Conservation (phyloP, 371 early-diverging fungal species). For the Rhizomucor miehei region DNA sequence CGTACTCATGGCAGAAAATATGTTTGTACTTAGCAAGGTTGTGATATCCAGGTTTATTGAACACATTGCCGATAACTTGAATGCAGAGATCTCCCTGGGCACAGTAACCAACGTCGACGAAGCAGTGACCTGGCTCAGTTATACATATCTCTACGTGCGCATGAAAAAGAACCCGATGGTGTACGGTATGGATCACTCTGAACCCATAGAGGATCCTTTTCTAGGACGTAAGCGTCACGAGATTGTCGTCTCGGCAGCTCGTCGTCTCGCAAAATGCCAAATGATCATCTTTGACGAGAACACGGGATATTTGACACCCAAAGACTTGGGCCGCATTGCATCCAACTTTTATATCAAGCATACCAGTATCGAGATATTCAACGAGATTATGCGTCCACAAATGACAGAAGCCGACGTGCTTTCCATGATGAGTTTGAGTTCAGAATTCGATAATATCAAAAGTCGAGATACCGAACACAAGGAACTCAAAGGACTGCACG, state of each 20-base stretch:
- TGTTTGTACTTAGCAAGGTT: not conserved
- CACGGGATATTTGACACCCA: slow-evolving; percentile 80
- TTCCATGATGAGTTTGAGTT: slow-evolving; percentile 82
- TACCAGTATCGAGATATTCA: slow-evolving; percentile 84
- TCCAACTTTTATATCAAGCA: slow-evolving; percentile 89
- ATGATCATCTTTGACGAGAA: slow-evolving; percentile 91
- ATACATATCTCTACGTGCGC: slow-evolving; percentile 96
- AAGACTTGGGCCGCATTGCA: slow-evolving; percentile 92
- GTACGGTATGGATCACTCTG: slow-evolving; percentile 84
- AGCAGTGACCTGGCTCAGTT: slow-evolving; percentile 95
- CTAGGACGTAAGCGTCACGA: slow-evolving; percentile 43
- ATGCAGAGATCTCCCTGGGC: slow-evolving; percentile 96
- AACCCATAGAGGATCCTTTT: slow-evolving; percentile 74
- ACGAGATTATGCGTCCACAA: slow-evolving; percentile 63
- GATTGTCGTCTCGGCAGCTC: slow-evolving; percentile 16
- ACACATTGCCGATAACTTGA: slow-evolving; percentile 90
- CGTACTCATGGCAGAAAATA: too few species aligned
- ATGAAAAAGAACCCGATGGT: slow-evolving; percentile 94
- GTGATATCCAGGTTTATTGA: slow-evolving; percentile 63
- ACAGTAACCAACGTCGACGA: slow-evolving; percentile 93
- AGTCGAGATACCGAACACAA: slow-evolving; percentile 82
- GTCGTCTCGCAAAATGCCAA: slow-evolving; percentile 72
- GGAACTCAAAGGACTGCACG: slow-evolving; percentile 74
- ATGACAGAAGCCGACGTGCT: slow-evolving; percentile 91
- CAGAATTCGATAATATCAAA: slow-evolving; percentile 92